These are phyloP conservation scores for Aspergillus chevalieri DNA, from an alignment of 2,329 filamentous ascomycete species.

Conservation along the genomic window DNA sequence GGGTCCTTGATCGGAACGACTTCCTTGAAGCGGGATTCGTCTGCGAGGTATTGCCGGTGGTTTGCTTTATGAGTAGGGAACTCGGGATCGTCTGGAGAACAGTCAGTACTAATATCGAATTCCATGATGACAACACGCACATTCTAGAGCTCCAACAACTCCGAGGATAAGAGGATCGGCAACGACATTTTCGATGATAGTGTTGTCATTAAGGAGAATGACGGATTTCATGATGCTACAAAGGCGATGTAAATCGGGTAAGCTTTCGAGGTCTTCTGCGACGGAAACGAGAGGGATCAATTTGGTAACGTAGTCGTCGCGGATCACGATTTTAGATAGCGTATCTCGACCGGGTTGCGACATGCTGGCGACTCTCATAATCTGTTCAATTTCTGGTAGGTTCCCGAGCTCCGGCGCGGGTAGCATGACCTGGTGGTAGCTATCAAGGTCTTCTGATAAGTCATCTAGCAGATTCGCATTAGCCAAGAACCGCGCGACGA, in stretches of 20 bases:
- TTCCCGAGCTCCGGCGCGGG: conserved; percentile 76
- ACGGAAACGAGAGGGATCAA: conserved; percentile 78
- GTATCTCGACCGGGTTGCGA: conserved; percentile 74
- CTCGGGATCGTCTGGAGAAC: conserved; percentile 70
- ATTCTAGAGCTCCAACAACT: conserved; percentile 92
- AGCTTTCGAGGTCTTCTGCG: conserved; percentile 85
- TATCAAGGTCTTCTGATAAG: conserved; percentile 82
- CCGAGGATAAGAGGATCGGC: conserved; percentile 83
- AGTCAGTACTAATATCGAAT: conserved; percentile 23
- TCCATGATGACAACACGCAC: conserved; percentile 32
- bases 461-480: conserved; percentile 55
- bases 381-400: conserved; percentile 74
- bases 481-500: conserved; percentile 1
- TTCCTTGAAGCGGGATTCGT: conserved; percentile 88
- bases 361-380: conserved; percentile 71
- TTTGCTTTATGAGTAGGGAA: conserved; percentile 97
- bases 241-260: conserved; percentile 77
- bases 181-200: conserved; percentile 89
- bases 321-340: conserved; percentile 77
- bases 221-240: conserved; percentile 98
- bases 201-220: conserved; percentile 88
- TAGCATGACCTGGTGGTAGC: conserved; percentile 63
- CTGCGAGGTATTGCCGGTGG: conserved; percentile 85
- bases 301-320: conserved; percentile 79
- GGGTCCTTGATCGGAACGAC: conserved; percentile 87